Percentiles rank a stretch among this genome's conserved stretches.
These are phyloP conservation scores for Penicillium sp. DNA, from an alignment of 2,329 filamentous ascomycete genomes.

Conservation along the genomic window DNA sequence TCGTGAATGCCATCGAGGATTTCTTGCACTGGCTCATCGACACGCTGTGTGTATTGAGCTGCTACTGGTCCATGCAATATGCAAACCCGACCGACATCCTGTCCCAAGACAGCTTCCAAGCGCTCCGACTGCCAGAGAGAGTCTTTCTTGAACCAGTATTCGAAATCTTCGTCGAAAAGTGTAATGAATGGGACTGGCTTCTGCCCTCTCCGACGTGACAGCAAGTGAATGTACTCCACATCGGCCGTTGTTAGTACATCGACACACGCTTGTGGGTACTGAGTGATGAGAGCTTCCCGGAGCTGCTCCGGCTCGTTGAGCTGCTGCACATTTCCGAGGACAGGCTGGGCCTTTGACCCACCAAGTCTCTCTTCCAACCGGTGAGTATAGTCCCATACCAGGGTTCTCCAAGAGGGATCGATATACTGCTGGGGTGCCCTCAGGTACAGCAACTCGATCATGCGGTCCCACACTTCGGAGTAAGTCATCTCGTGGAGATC, in stretches of 20 bases:
- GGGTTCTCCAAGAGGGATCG: slow-evolving; percentile 75
- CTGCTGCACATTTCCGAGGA: slow-evolving; percentile 49
- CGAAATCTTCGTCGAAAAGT: slow-evolving; percentile 86
- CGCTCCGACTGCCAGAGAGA: slow-evolving; percentile 98
- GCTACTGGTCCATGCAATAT: slow-evolving; percentile 93
- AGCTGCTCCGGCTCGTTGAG: not conserved
- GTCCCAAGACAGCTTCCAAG: slow-evolving; percentile 84
- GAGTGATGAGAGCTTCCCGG: not conserved
- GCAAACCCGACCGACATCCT: slow-evolving; percentile 90
- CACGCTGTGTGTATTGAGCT: slow-evolving; percentile 77
- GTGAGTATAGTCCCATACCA: slow-evolving; percentile 94
- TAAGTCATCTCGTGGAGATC: slow-evolving; percentile 95
- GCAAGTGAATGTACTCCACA: slow-evolving; percentile 87
- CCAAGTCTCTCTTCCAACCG: slow-evolving; percentile 77
- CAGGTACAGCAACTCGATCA: slow-evolving; percentile 80
- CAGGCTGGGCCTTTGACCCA: slow-evolving; percentile 57
- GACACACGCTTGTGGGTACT: slow-evolving; percentile 76
- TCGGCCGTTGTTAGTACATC: slow-evolving; percentile 96
- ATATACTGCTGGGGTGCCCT: not conserved
- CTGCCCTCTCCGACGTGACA: slow-evolving; percentile 83
- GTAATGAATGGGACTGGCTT: slow-evolving; percentile 96
- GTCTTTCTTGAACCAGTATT: slow-evolving; percentile 99
- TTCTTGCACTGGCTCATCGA: slow-evolving; percentile 89
- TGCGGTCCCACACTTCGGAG: slow-evolving; percentile 74
- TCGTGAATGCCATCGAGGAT: slow-evolving; percentile 87